These are phyloP conservation scores for Tagetes patula DNA, from an alignment of 129 eudicot species.

Conservation along the genomic window DNA sequence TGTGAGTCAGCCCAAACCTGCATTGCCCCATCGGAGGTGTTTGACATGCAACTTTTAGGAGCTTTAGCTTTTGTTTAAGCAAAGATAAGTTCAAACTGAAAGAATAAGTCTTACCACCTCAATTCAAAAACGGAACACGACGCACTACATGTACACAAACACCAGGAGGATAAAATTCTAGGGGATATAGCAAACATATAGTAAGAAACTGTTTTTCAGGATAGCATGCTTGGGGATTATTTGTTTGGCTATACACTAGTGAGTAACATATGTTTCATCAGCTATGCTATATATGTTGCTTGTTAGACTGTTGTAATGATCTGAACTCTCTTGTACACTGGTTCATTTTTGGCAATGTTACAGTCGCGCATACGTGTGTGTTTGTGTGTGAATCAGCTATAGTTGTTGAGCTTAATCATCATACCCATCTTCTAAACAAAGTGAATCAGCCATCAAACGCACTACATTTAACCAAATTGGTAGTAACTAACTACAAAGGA, in stretches of 20 bases:
- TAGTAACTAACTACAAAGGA: background rate
- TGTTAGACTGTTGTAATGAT: background rate
- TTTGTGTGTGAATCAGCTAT: background rate
- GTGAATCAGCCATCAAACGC: slow-evolving; percentile 6
- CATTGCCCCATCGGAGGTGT: background rate
- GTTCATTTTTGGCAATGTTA: background rate
- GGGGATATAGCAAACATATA: background rate
- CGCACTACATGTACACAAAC: background rate
- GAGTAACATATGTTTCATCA: background rate
- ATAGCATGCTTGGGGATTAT: background rate
- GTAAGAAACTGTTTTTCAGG: background rate
- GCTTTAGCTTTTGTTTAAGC: background rate
- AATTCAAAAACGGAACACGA: background rate
- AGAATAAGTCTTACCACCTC: background rate
- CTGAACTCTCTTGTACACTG: background rate
- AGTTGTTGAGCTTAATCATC: background rate
- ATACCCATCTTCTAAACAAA: slow-evolving; percentile 8
- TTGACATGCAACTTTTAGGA: background rate
- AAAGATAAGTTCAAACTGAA: background rate
- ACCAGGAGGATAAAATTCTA: background rate
- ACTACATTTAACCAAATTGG: background rate
- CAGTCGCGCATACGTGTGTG: background rate
- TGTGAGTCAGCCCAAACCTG: background rate
- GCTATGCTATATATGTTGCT: background rate
- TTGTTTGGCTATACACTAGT: background rate